Base-by-base conservation (phyloP, 805 yeast genomes). In the Kazachstania taianensis region DNA sequence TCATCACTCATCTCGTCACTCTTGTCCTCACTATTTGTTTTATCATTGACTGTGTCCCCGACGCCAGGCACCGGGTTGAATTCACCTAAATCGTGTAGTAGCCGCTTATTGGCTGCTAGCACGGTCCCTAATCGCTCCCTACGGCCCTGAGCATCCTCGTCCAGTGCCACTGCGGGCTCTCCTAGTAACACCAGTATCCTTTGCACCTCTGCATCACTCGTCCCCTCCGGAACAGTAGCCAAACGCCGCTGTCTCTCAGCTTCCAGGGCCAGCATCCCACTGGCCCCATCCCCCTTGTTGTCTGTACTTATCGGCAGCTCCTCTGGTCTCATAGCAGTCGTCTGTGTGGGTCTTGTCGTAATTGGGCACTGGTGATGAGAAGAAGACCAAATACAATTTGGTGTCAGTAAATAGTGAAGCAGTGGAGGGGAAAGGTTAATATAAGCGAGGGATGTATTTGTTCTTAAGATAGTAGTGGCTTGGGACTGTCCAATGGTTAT, bases 121-220 rank as follows among this genome's bases (percentile, higher is more conserved):
- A 73, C 47, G 27, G 63, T 55, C 5, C 69, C 62, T 32, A 85
- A 58, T 32, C 94, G 57, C 8, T 66, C 72, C 40, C 94, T 62
- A 44, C 94, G 59, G 19, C 67, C 78, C 1, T 68, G 70, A 3
- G 62, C 66, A 33, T 69, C 77, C 52, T 85, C 94, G 1, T 76
- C 78, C 41, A 65, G 66, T 13, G 59, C 50, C 0, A 73, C 67
- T 14, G 69, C 66, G 4, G 86, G 84, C 48, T 78, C 76, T 4
- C 70, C 72, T 4, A 78, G 45, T 17, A 52, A 49, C 25, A 73
- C 55, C 30, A 85, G 63, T 28, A 56, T 50, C 9, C 39, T 43
- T 31, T 72, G 65, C 6, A 85, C 92, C 6, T 75, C 77, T 0
- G 58, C 72, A 47, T 84, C 94, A 18, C 67, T 62, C n/a, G n/a